Evolutionary conservation across 2,329 filamentous ascomycete genomes (phyloP), one percentile per base, ranked within the genome.

Genomic region (Mycogone perniciosa): DNA sequence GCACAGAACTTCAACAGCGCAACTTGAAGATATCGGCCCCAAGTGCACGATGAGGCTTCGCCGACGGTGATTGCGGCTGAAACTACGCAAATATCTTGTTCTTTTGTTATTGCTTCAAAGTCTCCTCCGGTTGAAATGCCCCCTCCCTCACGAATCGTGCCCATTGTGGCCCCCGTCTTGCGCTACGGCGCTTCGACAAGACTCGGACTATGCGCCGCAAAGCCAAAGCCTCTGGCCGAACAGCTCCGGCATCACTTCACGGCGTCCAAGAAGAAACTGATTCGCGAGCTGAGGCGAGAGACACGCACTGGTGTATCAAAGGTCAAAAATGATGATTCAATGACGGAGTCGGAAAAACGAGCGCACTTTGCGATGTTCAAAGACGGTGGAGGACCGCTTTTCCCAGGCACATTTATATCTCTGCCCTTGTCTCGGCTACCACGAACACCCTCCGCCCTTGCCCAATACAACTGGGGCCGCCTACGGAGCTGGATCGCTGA

Each of bases 361-460:
- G 62, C 66, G 26, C 63, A 67, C 33, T 53, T 57, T 34, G 64
- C 68, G 42, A 66, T 67, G 35, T 67, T 68, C n/a, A 60, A 58
- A 46, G 55, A 62, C 9, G 65, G 65, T 5, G 61, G 61, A 11
- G 65, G 64, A 0, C 65, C 64, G 45, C 52, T 69, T n/a, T 67
- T 68, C 48, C 66, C 51, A 78, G 76, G 71, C 56, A 77, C 75
- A n/a, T 75, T 79, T 49, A 62, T 79, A 42, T 55, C 73, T 11
- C 64, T 76, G 7, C 71, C 72, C 1, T 44, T 74, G 29, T 64
- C 67, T 3, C 59, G 61, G 47, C 66, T 66, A 44, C 63, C 70
- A 30, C 56, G 56, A 27, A 54, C 55, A 38, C 64, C 64, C 33
- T 8, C 33, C 43, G 43, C 58, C 7, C 62, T 72, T 51, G 42